Percentiles rank a stretch among this genome's conserved stretches.
Evolutionary conservation across 2,329 filamentous ascomycete species (phyloP).

Genomic region (Colletotrichum zoysiae): DNA sequence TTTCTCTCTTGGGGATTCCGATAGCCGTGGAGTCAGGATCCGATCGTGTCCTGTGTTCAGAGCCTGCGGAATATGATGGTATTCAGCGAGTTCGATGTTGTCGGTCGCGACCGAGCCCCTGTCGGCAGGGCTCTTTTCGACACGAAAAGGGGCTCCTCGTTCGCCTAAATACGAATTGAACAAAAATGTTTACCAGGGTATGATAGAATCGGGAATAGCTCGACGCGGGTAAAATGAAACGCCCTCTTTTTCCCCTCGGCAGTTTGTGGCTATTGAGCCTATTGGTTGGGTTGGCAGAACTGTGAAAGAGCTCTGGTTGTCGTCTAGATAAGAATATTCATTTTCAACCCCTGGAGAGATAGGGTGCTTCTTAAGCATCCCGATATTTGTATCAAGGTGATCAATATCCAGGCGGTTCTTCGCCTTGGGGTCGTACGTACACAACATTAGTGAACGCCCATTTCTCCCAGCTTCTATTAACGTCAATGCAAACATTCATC

Average conservation of each 20-base stretch:
- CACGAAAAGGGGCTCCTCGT: constrained; percentile 1
- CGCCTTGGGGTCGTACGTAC: too few relatives aligned
- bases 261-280: too few relatives aligned
- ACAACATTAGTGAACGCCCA: too few relatives aligned
- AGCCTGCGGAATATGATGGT: neutral
- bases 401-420: too few relatives aligned
- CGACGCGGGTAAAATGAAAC: constrained; percentile 1
- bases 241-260: neutral
- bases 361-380: neutral
- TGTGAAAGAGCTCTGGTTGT: neutral
- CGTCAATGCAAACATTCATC: neutral
- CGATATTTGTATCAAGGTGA: too few relatives aligned
- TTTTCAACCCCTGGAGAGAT: neutral
- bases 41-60: neutral
- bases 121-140: neutral
- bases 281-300: neutral
- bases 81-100: constrained; percentile 15
- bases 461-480: neutral
- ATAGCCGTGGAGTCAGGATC: neutral
- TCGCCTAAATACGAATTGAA: neutral
- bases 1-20: neutral
- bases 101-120: neutral
- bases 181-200: neutral
- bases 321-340: neutral
- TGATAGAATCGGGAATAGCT: constrained; percentile 17